These are phyloP conservation scores for Pseudogymnoascus sp. DNA, from an alignment of 2,329 filamentous ascomycete genomes.

Conservation along the genomic window DNA sequence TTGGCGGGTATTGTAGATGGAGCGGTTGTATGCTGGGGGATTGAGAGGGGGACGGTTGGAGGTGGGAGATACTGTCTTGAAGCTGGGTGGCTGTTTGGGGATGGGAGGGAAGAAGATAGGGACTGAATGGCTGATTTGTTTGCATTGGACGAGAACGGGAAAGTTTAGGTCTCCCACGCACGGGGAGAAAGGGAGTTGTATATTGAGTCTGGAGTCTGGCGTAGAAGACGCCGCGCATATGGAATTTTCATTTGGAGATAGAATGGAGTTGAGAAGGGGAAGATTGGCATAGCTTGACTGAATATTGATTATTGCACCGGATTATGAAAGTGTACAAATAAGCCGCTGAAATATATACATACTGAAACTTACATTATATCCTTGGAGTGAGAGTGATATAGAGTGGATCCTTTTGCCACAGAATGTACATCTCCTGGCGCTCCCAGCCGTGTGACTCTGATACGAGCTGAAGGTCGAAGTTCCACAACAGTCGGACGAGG, in stretches of 20 bases:
- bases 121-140: neutral
- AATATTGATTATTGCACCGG: neutral
- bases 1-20: constrained; percentile 81
- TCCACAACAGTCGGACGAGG: constrained; percentile 18
- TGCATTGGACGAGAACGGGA: neutral
- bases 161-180: neutral
- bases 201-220: neutral
- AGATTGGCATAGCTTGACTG: neutral
- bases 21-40: constrained; percentile 88
- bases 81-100: constrained; percentile 80
- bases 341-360: neutral
- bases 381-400: neutral
- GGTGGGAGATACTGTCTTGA: constrained; percentile 81
- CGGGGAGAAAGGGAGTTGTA: neutral
- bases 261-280: neutral
- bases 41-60: constrained; percentile 64
- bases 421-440: neutral
- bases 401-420: constrained; percentile 12
- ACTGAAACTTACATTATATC: neutral
- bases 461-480: constrained; percentile 18
- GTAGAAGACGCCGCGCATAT: neutral
- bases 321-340: neutral
- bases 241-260: constrained; percentile 1
- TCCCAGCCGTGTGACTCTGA: neutral
- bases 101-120: constrained; percentile 32